Evolutionary conservation across 2,329 filamentous ascomycete species (phyloP).

Genomic region (Sarocladium kiliense): DNA sequence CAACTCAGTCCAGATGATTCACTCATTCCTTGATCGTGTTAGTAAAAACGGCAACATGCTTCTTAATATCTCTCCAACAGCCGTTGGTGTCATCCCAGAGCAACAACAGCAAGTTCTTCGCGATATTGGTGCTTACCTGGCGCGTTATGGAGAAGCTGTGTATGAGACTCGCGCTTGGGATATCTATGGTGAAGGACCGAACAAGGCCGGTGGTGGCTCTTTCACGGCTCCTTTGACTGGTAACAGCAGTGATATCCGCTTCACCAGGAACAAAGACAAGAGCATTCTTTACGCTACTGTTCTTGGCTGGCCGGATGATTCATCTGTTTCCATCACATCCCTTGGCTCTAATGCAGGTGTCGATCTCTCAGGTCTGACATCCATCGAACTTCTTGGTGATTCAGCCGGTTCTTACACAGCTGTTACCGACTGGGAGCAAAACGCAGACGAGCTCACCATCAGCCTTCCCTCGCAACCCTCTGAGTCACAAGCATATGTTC

Average conservation of each 20-base stretch:
- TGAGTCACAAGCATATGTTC: conserved; percentile 13
- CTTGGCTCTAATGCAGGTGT: conserved; percentile 11
- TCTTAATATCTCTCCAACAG: conserved; percentile 44
- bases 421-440: conserved; percentile 9
- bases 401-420: conserved; percentile 10
- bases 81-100: conserved; percentile 7
- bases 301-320: conserved; percentile 12
- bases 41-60: conserved; percentile 53
- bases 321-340: conserved; percentile 9
- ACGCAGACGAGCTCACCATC: conserved; percentile 10
- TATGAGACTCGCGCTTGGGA: conserved; percentile 13
- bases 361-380: conserved; percentile 2
- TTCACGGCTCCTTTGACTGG: conserved; percentile 12
- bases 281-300: conserved; percentile 12
- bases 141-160: conserved; percentile 11
- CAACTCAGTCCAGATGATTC: conserved; percentile 23
- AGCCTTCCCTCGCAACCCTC: conserved; percentile 11
- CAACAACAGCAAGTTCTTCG: conserved; percentile 12
- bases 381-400: conserved; percentile 10
- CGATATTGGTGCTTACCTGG: conserved; percentile 12
- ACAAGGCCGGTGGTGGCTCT: conserved; percentile 13
- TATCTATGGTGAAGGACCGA: conserved; percentile 14
- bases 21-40: conserved; percentile 45
- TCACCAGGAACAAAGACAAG: conserved; percentile 11
- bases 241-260: conserved; percentile 13